phyloP scores from a whole-genome alignment of 495 filamentous ascomycete species.

The Clavariopsis aquatica region DNA sequence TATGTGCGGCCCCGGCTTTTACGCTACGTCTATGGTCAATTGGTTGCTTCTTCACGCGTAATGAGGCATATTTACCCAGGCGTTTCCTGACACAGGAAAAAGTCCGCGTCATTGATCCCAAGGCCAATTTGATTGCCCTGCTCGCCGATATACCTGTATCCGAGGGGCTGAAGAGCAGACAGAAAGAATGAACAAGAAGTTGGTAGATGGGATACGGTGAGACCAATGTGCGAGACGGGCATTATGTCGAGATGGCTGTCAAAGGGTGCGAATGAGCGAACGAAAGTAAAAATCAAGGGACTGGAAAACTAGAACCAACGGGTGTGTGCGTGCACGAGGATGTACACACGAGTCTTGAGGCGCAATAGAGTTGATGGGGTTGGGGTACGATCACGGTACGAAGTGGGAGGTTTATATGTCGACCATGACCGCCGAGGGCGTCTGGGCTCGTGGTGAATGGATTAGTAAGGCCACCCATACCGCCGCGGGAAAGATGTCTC shows the following conservation, averaged over 20 bases:
- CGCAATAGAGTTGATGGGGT: neutral
- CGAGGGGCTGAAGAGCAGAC: constrained; percentile 70
- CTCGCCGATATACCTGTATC: constrained; percentile 64
- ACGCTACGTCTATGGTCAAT: constrained; percentile 41
- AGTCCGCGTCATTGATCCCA: constrained; percentile 58
- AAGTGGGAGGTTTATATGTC: constrained; percentile 26
- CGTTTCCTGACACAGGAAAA: constrained; percentile 60
- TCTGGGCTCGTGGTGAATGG: constrained; percentile 1
- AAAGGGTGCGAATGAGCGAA: constrained; percentile 29
- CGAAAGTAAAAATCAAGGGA: constrained; percentile 7
- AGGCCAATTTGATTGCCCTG: constrained; percentile 56
- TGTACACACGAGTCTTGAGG: neutral
- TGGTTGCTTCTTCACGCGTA: constrained; percentile 7
- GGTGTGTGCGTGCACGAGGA: constrained; percentile 14
- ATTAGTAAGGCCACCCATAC: constrained; percentile 32
- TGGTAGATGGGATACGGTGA: constrained; percentile 73
- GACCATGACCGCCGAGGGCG: constrained; percentile 6
- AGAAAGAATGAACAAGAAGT: constrained; percentile 80
- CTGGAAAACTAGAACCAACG: constrained; percentile 4
- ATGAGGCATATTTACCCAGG: constrained; percentile 52
- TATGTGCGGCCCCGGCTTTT: constrained; percentile 56
- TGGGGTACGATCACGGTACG: constrained; percentile 8
- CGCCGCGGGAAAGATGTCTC: constrained; percentile 23
- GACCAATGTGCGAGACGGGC: constrained; percentile 61
- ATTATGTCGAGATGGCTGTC: constrained; percentile 43